Evolutionary conservation across 163 green algal genomes (phyloP).

Genomic region (Prototheca stagnorum): DNA sequence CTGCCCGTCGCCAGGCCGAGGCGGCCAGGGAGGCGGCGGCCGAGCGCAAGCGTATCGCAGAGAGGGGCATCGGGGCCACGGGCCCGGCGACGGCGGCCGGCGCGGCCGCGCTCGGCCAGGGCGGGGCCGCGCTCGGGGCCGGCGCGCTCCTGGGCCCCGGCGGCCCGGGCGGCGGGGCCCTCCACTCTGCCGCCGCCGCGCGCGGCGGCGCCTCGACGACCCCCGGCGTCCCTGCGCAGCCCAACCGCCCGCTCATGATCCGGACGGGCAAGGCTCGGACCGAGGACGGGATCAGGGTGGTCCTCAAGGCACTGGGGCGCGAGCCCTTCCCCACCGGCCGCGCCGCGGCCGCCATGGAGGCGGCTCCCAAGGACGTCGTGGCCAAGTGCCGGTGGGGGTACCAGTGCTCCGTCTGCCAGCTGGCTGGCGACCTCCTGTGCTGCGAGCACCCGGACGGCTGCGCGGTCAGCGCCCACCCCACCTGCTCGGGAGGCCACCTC

Average conservation of each 20-base stretch:
- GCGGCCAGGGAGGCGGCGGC: background rate
- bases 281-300: constrained; percentile 12
- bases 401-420: constrained; percentile 19
- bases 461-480: constrained; percentile 13
- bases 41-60: background rate
- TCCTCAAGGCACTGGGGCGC: constrained; percentile 23
- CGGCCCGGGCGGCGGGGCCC: too few relatives aligned
- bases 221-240: too few relatives aligned
- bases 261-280: constrained; percentile 26
- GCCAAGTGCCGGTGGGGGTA: constrained; percentile 21
- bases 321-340: constrained; percentile 17
- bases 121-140: background rate
- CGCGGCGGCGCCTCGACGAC: too few relatives aligned
- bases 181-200: too few relatives aligned
- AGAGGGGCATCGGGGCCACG: background rate
- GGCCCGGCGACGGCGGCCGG: background rate
- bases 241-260: constrained; percentile 22
- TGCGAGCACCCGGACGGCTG: constrained; percentile 24
- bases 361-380: constrained; percentile 10
- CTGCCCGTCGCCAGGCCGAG: background rate
- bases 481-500: constrained; percentile 13
- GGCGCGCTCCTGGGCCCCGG: too few relatives aligned
- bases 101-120: background rate
- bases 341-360: constrained; percentile 8
- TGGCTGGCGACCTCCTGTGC: constrained; percentile 25